Percentiles rank a stretch among this genome's conserved stretches.
phyloP scores from a whole-genome alignment of 306 rosid species.

The Sophora flavescens region DNA sequence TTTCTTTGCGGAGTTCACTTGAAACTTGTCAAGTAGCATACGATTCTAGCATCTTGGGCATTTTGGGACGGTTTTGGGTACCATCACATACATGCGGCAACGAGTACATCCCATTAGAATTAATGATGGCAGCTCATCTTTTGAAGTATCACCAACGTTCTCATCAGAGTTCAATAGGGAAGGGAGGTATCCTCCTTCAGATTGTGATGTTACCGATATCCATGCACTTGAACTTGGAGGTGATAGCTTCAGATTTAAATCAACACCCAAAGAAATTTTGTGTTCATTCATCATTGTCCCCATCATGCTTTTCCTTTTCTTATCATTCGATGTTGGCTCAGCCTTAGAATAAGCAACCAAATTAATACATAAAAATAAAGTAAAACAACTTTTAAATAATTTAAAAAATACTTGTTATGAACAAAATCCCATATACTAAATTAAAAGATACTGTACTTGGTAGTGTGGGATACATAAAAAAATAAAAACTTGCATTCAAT shows the following conservation, averaged over 20 bases:
- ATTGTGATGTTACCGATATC: background rate
- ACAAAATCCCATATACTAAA: background rate
- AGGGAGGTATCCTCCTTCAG: background rate
- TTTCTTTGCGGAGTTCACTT: slow-evolving; percentile 5
- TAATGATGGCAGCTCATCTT: background rate
- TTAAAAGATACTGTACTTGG: background rate
- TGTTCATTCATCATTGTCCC: background rate
- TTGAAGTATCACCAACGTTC: background rate
- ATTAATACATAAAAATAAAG: background rate
- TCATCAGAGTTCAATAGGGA: background rate
- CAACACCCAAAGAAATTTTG: background rate
- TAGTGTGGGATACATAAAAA: no score
- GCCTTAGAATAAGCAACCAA: slow-evolving; percentile 3
- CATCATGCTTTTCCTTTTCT: background rate
- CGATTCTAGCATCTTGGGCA: slow-evolving; percentile 48
- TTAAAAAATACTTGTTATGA: background rate
- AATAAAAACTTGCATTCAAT: no score
- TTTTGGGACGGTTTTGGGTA: slow-evolving; percentile 11
- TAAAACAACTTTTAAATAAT: background rate
- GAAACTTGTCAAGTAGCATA: slow-evolving; percentile 9
- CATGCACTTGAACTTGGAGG: background rate
- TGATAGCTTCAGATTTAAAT: slow-evolving; percentile 29
- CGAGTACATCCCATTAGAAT: slow-evolving; percentile 41
- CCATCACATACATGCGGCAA: slow-evolving; percentile 50
- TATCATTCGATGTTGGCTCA: background rate